Conservation (phyloP, 2,329 filamentous ascomycete genomes). For the Diaporthe nobilis region DNA sequence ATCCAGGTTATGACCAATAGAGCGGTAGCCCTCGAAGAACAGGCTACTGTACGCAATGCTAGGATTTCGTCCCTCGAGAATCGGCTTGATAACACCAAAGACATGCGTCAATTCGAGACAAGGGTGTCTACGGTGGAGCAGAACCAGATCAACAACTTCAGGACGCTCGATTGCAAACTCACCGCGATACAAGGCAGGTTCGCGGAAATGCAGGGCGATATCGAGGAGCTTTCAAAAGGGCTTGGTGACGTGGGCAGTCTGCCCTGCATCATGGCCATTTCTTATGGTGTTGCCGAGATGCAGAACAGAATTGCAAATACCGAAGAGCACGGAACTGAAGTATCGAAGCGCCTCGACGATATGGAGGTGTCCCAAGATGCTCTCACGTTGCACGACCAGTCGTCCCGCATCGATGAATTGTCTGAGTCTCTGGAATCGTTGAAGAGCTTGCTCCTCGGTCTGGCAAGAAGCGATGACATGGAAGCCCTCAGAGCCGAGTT, state of each 20-base stretch:
- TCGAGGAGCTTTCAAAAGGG: background rate
- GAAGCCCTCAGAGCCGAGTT: background rate
- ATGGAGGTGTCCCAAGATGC: background rate
- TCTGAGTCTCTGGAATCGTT: background rate
- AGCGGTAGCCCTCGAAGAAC: background rate
- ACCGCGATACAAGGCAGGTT: background rate
- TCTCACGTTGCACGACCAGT: slow-evolving; percentile 2
- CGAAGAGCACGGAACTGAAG: background rate
- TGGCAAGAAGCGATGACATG: background rate
- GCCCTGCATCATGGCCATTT: background rate
- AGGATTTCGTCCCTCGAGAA: slow-evolving; percentile 7
- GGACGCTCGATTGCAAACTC: background rate
- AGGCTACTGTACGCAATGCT: background rate
- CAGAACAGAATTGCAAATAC: background rate
- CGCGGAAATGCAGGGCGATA: too few relatives aligned
- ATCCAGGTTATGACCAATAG: background rate
- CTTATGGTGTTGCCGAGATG: background rate
- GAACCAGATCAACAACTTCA: slow-evolving; percentile 1
- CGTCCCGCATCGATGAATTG: background rate
- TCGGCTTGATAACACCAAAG: background rate
- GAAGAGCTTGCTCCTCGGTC: background rate
- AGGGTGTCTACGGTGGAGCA: background rate
- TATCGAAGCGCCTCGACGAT: slow-evolving; percentile 2
- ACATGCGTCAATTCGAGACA: too few relatives aligned
- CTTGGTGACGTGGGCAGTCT: background rate